Evolutionary conservation across 345 rosid genomes (phyloP).

Genomic region (Hibiscus syriacus): DNA sequence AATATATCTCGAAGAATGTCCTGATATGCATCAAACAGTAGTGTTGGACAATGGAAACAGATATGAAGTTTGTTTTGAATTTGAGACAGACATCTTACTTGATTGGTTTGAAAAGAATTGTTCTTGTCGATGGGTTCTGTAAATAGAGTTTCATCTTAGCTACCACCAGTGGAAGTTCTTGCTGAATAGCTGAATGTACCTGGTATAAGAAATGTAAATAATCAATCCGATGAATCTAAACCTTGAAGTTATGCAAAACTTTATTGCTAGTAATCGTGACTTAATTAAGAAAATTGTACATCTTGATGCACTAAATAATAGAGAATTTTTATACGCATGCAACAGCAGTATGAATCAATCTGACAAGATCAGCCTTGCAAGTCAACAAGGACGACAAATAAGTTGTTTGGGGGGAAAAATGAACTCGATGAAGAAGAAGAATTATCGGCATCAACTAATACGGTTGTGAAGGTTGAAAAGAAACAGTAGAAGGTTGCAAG

Average conservation of each 20-base stretch:
- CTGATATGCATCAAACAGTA: background rate
- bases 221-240: slow-evolving; percentile 6
- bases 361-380: background rate
- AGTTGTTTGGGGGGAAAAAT: background rate
- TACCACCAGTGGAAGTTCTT: slow-evolving; percentile 64
- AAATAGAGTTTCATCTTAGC: slow-evolving; percentile 90
- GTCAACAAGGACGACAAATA: background rate
- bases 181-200: slow-evolving; percentile 68
- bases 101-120: slow-evolving; percentile 86
- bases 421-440: background rate
- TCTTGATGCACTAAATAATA: too few species aligned
- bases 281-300: too few species aligned
- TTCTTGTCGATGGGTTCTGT: slow-evolving; percentile 75
- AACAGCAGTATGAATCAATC: background rate
- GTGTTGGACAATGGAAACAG: background rate
- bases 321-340: background rate
- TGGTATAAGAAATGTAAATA: slow-evolving; percentile 22
- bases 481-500: too few species aligned
- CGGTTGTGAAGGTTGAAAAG: too few species aligned
- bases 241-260: too few species aligned
- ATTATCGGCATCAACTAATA: background rate
- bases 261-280: too few species aligned
- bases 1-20: background rate
- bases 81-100: slow-evolving; percentile 42
- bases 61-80: background rate